Evolutionary conservation across 805 yeast species (phyloP), one percentile per base, ranked within the genome.

Genomic region (Yarrowia sp.): DNA sequence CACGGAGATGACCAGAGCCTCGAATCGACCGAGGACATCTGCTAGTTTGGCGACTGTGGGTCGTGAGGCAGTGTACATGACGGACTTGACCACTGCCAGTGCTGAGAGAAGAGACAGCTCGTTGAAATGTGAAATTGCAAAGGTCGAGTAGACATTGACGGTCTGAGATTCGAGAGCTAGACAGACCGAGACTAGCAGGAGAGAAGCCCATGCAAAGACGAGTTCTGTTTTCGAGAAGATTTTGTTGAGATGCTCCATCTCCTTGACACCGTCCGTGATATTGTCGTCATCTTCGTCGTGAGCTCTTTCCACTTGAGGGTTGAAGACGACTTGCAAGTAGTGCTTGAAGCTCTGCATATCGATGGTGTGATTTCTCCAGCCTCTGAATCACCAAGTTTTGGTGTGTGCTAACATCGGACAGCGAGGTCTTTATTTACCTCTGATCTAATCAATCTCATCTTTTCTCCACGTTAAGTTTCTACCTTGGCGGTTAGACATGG

Each of bases 21-120:
- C 71, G 10, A 78, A 75, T 67, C 81, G 74, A 3, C 81, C 80
- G 35, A 77, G 71, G 26, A 77, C 73, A 66, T 79, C 81, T 0
- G 81, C 73, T n/a, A 79, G 46, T 68, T 79, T 79, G 30, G 80
- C 81, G 67, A 79, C 67, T 19, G 78, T 68, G 3, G 81, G 78
- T 58, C 76, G 73, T 3, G 75, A 70, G 11, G 77, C 77, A 16
- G 80, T 76, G 44, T 75, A 72, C 43, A 79, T 72, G 62, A 79
- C 74, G 17, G 76, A 71, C 19, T 75, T 75, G 9, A 79, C 79
- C 32, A 79, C 78, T 22, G 73, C 71, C 16, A 78, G 70, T 9
- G 80, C 78, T 3, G 82, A 71, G 14, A 79, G 66, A 72, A 79
- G 71, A 1, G 82, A 76, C 64, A 78, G 81, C 36, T 73, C 72